Base-by-base conservation (phyloP, 345 rosid species). In the Murraya koenigii region DNA sequence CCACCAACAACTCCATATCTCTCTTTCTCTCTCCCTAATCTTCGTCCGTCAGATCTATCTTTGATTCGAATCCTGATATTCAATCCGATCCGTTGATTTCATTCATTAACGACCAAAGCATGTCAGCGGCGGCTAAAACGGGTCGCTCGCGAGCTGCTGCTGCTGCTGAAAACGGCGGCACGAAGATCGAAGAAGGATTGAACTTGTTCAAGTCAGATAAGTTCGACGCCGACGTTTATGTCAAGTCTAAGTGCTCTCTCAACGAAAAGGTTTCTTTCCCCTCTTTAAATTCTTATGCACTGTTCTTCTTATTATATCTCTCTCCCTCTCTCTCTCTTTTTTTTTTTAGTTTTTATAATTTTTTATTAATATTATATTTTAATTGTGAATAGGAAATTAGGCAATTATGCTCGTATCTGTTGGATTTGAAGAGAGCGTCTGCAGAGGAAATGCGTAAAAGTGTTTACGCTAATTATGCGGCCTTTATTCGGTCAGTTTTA, bases 371-470 rank as follows among this genome's bases (percentile, higher is more conserved):
- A 1, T 38, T 47, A 22, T 54, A 20, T 39, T 54, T 15, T 28
- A 9, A 10, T 59, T 15, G 64, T 52, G 78, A n/a, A 23, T 88
- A 97, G 99, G 99, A 97, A 85, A 81, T 97, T 77, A 91, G 88
- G 81, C 96, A 92, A 66, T 78, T 97, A 71, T 92, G 98, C 78
- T 88, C 95, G 3, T 79, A 87, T 82, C 88, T 97, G 74, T 76
- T 97, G 89, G 98, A 94, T 86, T 87, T 97, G 89, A 97, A 97
- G 91, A 93, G 82, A 89, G 94, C 90, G 76, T 97, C 99, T 20
- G 99, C 99, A 6, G 99, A 97, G 80, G 99, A 94, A 87, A 93
- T 97, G 99, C 90, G 99, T 17, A 91, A 85, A 82, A 97, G 98
- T 78, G 99, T 97, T 20, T 97, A 93, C 82, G 99, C 99, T 69